Evolutionary conservation across 805 yeast genomes (phyloP).

Genomic region (Tetrapisispora phaffii): DNA sequence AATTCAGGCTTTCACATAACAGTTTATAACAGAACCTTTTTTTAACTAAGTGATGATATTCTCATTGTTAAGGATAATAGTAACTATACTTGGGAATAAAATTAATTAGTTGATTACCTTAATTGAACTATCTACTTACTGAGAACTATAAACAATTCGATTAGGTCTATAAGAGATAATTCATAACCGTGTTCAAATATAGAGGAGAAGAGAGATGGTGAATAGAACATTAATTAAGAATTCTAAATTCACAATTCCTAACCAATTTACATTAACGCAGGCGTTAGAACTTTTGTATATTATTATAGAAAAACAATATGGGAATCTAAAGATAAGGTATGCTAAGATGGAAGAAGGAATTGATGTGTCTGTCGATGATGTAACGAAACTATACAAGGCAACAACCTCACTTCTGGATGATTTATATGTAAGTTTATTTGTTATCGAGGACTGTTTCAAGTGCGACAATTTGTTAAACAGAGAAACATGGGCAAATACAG

Average conservation of each 20-base stretch:
- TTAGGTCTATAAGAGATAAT: too few relatives aligned
- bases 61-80: too few relatives aligned
- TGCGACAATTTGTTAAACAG: conserved; percentile 10
- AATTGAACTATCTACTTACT: too few relatives aligned
- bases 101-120: too few relatives aligned
- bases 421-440: conserved; percentile 19
- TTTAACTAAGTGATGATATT: too few relatives aligned
- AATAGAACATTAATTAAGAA: not conserved
- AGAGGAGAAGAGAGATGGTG: not conserved
- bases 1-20: too few relatives aligned
- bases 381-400: conserved; percentile 9
- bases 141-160: too few relatives aligned
- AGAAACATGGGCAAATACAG: conserved; percentile 8
- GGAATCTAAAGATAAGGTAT: conserved; percentile 9
- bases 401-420: conserved; percentile 16
- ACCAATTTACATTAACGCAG: conserved; percentile 22
- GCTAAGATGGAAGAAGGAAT: conserved; percentile 3
- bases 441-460: conserved; percentile 15
- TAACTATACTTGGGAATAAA: too few relatives aligned
- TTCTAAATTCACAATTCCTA: conserved; percentile 23
- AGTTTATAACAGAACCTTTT: too few relatives aligned
- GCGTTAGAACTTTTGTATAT: conserved; percentile 23
- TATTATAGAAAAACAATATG: conserved; percentile 18
- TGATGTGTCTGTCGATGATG: conserved; percentile 4
- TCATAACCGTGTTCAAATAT: not conserved